phyloP scores from a whole-genome alignment of 2,329 filamentous ascomycete species.

The Nothophaeocryptopus gaeumannii region DNA sequence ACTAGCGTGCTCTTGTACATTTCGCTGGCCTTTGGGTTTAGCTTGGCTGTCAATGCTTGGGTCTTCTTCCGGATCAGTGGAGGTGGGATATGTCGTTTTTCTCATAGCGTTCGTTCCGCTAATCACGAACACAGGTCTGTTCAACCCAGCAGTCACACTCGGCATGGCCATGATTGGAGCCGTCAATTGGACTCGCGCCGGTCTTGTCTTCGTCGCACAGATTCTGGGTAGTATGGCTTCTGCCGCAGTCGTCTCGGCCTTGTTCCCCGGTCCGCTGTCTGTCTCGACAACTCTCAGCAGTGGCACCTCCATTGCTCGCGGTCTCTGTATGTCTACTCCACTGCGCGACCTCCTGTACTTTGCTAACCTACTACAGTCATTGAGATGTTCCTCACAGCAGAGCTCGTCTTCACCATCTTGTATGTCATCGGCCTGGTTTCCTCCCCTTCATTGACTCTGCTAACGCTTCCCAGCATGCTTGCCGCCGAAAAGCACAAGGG shows the following conservation, averaged over 20 bases:
- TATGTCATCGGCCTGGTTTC: too few relatives aligned
- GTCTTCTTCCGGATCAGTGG: conserved; percentile 39
- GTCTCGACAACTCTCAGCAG: conserved; percentile 35
- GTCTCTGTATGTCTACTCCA: conserved; percentile 29
- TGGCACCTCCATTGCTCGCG: conserved; percentile 36
- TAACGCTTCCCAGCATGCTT: conserved; percentile 4
- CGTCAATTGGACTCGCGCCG: conserved; percentile 34
- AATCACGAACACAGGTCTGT: conserved; percentile 21
- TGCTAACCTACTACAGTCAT: conserved; percentile 11
- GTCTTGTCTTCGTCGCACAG: conserved; percentile 36
- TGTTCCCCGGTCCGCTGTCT: conserved; percentile 38
- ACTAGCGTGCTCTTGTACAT: conserved; percentile 41
- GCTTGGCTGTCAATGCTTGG: conserved; percentile 42
- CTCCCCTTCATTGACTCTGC: too few relatives aligned
- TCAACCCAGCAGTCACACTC: conserved; percentile 36
- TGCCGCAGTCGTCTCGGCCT: conserved; percentile 32
- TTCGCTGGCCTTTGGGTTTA: conserved; percentile 40
- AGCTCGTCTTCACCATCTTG: conserved; percentile 42
- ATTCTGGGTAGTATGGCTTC: conserved; percentile 38
- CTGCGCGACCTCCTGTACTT: too few relatives aligned
- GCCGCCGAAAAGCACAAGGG: conserved; percentile 40
- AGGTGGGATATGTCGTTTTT: conserved; percentile 17
- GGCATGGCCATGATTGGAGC: conserved; percentile 33
- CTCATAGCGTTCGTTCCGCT: not conserved
- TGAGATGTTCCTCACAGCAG: conserved; percentile 40